Conservation (phyloP, 2,329 filamentous ascomycete species). For the Tolypocladium cylindrosporum region DNA sequence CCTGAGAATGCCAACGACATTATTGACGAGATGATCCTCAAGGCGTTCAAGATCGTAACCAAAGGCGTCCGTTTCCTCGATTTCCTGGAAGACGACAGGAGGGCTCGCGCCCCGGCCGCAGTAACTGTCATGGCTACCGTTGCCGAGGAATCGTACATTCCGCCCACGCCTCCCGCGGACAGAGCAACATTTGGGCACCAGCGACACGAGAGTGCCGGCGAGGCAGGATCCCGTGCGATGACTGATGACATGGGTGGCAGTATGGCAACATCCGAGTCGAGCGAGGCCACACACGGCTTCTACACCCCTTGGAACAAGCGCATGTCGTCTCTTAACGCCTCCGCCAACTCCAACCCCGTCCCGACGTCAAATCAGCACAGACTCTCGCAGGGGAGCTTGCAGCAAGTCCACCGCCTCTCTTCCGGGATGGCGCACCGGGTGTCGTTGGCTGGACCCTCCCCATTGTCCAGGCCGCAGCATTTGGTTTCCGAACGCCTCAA, state of each 20-base stretch:
- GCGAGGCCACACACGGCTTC: conserved; percentile 25
- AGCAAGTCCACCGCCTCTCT: conserved; percentile 36
- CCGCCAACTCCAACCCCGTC: conserved; percentile 14
- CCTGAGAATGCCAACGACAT: conserved; percentile 59
- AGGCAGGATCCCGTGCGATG: conserved; percentile 29
- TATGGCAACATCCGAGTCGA: conserved; percentile 21
- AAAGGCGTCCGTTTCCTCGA: conserved; percentile 86
- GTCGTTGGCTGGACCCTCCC: conserved; percentile 61
- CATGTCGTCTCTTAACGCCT: conserved; percentile 34
- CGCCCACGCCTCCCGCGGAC: conserved; percentile 55
- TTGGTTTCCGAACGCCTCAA: conserved; percentile 77
- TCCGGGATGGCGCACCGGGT: conserved; percentile 60
- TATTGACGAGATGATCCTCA: conserved; percentile 86
- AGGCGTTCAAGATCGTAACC: conserved; percentile 89
- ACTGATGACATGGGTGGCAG: conserved; percentile 22
- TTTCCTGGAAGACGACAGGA: conserved; percentile 59
- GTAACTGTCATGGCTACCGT: conserved; percentile 52
- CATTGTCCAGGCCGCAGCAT: conserved; percentile 53
- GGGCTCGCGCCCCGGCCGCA: conserved; percentile 37
- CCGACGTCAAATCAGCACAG: conserved; percentile 19
- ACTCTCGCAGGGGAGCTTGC: conserved; percentile 25
- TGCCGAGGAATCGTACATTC: conserved; percentile 46
- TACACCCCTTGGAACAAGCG: conserved; percentile 31
- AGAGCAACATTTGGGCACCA: conserved; percentile 36
- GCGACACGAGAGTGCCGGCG: conserved; percentile 17